Base-by-base conservation (phyloP, 2,329 filamentous ascomycete genomes). In the Scopulariopsis brevicaulis region DNA sequence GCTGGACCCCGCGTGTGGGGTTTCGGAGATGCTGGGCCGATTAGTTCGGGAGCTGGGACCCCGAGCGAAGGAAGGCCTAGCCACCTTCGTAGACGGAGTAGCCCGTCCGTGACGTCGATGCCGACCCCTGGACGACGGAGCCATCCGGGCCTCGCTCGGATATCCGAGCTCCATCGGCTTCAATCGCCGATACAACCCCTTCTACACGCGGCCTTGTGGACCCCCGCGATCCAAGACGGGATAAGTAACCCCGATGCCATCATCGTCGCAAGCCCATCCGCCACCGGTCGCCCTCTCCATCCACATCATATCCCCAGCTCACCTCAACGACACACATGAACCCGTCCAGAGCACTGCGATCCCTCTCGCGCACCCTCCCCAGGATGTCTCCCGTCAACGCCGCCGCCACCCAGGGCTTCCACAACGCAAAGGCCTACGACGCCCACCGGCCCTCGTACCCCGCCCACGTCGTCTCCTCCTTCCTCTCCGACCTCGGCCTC, bases 371-470 rank as follows among this genome's bases (percentile, higher is more conserved):
- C 12, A 14, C 37, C 11, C 37, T 40, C 12, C 43, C 43, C 43
- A 48, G 11, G 3, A 48, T 48, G 43, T 48, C 43, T 48, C 22
- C 43, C 68, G 62, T 90, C 79, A 68, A 87, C 79, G 72, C 67
- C 34, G 64, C 64, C 55, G 75, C 75, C 53, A 65, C 68, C 6
- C 76, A 85, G 56, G 86, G 86, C 58, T 90, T 90, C 69, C 73
- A 79, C 61, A 76, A 88, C 62, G 85, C 85, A 20, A 67, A 75
- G 2, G 74, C 76, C 24, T 90, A 91, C 68, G 86, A 90, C 66
- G 69, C 77, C 46, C 75, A 90, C 67, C 80, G 87, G 15, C 87
- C 88, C 1, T 81, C 82, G 0, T 90, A 90, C 68, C 78, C 82
- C 1, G 63, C 74, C 1, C 75, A 77, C 58, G 81, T 82, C 4